Base-by-base conservation (phyloP, 805 yeast species). In the Yamadazyma nakazawae region DNA sequence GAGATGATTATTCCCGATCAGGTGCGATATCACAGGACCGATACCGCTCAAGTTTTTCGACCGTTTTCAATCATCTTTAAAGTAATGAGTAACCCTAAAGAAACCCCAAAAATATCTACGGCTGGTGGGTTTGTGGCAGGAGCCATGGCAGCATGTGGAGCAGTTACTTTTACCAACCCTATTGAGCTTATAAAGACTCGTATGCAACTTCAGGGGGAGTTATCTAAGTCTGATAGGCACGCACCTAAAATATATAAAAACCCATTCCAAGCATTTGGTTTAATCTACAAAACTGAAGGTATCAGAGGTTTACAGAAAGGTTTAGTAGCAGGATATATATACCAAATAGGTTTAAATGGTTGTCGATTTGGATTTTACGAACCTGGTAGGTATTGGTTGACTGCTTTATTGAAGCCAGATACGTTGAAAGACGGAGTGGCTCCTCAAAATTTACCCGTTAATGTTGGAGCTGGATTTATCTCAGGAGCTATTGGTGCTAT, bases 191-290 rank as follows among this genome's bases (percentile, higher is more conserved):
- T 92, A 56, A 94, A 94, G 70, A 94, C 96, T 8, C 75, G 98
- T 69, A 87, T 92, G 96, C 99, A 94, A 66, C 73, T 94, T 40
- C 97, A 94, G 66, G 99, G 99, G 50, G 98, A 94, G 67, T 74
- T 92, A 43, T 70, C 80, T 11, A 74, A 84, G 12, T 68, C 76
- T 9, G 63, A 74, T 28, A 74, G 69, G 5, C 69, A 76, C 35
- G 76, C 74, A 19, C 75, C 83, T 0, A 72, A 60, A 46, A 55
- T 77, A 18, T 94, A 92, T 66, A 85, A 77, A 55, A 92, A 94
- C 57, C 91, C 96, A 10, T 55, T 87, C 31, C 98, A 94, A 67
- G 96, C 96, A 1, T 69, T 91, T 53, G 76, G 63, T 0, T 77
- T 83, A 11, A 88, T 92, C 48, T 82, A 70, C 62, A 77, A 75